Evolutionary conservation across 805 yeast species (phyloP).

Genomic region (Candida alai): DNA sequence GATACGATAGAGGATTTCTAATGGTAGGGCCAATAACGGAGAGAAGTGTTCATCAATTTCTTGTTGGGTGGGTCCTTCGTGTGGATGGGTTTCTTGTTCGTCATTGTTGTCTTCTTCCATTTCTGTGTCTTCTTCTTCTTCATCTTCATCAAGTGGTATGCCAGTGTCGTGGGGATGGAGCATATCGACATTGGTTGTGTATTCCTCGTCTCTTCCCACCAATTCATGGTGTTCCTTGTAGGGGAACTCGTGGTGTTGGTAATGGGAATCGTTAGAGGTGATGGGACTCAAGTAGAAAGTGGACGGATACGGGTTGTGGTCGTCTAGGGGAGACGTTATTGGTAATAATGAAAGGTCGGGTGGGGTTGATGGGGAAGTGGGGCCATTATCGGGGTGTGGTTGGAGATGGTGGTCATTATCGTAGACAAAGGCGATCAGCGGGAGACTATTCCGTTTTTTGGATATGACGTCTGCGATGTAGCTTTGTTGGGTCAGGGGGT

Average conservation of each 20-base stretch:
- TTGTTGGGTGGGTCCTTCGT: not conserved
- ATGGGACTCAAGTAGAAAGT: conserved; percentile 22
- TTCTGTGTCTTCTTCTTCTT: not conserved
- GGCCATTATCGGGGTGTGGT: not conserved
- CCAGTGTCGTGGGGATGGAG: no score
- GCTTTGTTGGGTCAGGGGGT: conserved; percentile 3
- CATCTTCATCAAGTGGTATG: conserved; percentile 7
- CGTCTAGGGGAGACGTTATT: conserved; percentile 11
- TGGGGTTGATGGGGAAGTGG: not conserved
- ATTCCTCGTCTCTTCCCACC: no score
- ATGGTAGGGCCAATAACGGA: conserved; percentile 38
- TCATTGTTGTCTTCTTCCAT: not conserved
- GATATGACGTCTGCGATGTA: conserved; percentile 2
- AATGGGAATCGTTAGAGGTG: conserved; percentile 22
- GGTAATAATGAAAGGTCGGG: conserved; percentile 7
- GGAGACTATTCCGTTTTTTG: conserved; percentile 1
- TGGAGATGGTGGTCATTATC: no score
- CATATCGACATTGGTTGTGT: no score
- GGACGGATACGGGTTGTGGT: conserved; percentile 12
- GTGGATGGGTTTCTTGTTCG: not conserved
- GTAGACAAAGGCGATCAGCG: no score
- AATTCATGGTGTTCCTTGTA: no score
- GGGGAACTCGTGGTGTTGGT: no score
- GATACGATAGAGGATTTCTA: conserved; percentile 53
- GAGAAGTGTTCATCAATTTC: conserved; percentile 4